Evolutionary conservation across 2,329 filamentous ascomycete genomes (phyloP), one percentile per base, ranked within the genome.

Genomic region (Xylariaceae sp.): DNA sequence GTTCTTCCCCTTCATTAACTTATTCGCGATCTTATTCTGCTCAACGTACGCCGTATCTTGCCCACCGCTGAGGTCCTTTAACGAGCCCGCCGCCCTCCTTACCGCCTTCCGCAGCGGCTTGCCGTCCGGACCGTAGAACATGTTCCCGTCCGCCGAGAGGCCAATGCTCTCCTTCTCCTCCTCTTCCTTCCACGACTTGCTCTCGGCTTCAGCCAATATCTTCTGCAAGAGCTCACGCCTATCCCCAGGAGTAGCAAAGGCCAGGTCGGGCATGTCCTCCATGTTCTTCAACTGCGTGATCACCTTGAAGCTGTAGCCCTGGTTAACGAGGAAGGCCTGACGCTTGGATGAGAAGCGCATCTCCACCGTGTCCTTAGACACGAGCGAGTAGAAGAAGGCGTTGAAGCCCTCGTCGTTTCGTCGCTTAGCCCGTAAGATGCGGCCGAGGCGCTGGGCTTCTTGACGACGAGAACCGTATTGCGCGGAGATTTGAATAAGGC

Each of bases 321-420:
- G 95, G 64, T 99, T 95, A 19, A 99, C 93, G 1, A 99, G 81
- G 77, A 99, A 99, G 0, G 95, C 93, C 74, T 99, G 95, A 9
- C 95, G 85, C 74, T 97, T 98, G 3, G 92, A 93, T 0, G 93
- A 97, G 73, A 96, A 99, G 71, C 87, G 95, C 93, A 99, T 98
- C 73, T 99, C 95, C 59, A 93, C 89, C 0, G 95, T 99, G 71
- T 99, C 95, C 73, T 98, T 98, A 5, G 91, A 96, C 2, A 99
- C 95, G 0, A 99, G 83, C 0, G 91, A 96, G 76, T 99, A 99
- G 79, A 99, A 99, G 74, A 98, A 99, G 0, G 95, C 95, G 70
- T 99, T 99, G 75, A 99, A 99, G 7, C 95, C 95, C 73, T 98
- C 95, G 66, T 99, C 95, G 67, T 97, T 98, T 71, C 95, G 85